Evolutionary conservation across 2,329 filamentous ascomycete genomes (phyloP).

Genomic region (Pseudofabraea citricarpa): DNA sequence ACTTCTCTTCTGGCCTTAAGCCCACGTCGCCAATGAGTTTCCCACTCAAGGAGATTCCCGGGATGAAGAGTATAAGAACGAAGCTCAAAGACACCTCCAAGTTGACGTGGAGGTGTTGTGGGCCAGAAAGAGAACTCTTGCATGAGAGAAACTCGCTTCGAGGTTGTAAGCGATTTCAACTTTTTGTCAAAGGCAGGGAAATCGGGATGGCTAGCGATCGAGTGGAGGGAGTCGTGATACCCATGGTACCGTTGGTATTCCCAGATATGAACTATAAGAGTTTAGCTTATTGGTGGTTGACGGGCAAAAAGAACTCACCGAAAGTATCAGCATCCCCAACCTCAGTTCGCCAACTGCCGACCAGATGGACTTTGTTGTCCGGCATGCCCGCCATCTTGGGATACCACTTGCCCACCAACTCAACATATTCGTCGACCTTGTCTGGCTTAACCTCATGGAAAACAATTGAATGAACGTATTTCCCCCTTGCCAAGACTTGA

Average conservation of each 20-base stretch:
- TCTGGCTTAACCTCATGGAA: slow-evolving; percentile 95
- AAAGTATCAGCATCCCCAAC: slow-evolving; percentile 97
- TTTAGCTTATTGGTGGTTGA: slow-evolving; percentile 24
- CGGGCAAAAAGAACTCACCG: slow-evolving; percentile 49
- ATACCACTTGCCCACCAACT: slow-evolving; percentile 88
- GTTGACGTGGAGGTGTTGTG: slow-evolving; percentile 80
- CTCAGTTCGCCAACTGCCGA: slow-evolving; percentile 97
- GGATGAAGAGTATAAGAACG: slow-evolving; percentile 95
- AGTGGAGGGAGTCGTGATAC: slow-evolving; percentile 87
- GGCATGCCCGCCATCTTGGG: slow-evolving; percentile 78
- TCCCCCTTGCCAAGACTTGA: slow-evolving; percentile 88
- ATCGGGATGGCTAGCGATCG: slow-evolving; percentile 76
- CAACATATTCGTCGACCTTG: slow-evolving; percentile 90
- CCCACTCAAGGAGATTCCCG: slow-evolving; percentile 95
- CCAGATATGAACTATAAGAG: slow-evolving; percentile 91
- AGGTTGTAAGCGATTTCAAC: slow-evolving; percentile 78
- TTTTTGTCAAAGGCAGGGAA: slow-evolving; percentile 80
- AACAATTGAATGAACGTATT: slow-evolving; percentile 97
- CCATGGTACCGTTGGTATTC: slow-evolving; percentile 97
- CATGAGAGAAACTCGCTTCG: slow-evolving; percentile 89
- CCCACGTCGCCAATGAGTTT: slow-evolving; percentile 94
- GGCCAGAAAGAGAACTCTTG: slow-evolving; percentile 99
- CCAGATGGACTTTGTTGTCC: slow-evolving; percentile 91
- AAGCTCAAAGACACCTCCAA: slow-evolving; percentile 92
- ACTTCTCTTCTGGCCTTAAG: slow-evolving; percentile 88